A percentile compares a stretch with the other conserved stretches of the same genome.
phyloP scores from a whole-genome alignment of 2,329 filamentous ascomycete genomes.

The Cordyceps javanica region DNA sequence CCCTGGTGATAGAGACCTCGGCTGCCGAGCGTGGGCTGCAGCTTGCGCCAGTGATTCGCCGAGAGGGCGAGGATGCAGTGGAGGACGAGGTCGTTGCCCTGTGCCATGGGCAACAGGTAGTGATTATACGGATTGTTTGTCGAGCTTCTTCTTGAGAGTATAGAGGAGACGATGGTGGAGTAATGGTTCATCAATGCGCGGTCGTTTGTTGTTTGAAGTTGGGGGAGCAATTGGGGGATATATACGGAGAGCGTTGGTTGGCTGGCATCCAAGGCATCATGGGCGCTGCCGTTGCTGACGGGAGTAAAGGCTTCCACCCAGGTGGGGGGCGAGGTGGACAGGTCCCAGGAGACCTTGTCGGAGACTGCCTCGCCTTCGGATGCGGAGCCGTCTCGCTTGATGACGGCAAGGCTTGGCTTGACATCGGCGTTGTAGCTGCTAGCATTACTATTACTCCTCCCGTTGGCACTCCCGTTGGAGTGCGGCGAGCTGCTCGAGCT shows the following conservation, averaged over 20 bases:
- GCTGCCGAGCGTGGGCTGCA: conserved; percentile 25
- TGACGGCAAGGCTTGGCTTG: background rate
- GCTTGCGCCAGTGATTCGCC: conserved; percentile 29
- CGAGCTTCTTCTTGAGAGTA: conserved; percentile 26
- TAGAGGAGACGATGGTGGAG: conserved; percentile 26
- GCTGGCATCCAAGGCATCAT: conserved; percentile 17
- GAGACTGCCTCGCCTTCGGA: conserved; percentile 14
- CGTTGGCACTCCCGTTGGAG: conserved; percentile 15
- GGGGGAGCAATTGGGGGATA: conserved; percentile 24
- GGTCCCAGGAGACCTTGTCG: conserved; percentile 21
- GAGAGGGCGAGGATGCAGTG: conserved; percentile 28
- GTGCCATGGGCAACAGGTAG: conserved; percentile 27
- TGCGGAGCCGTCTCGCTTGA: conserved; percentile 2
- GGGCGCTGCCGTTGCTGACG: conserved; percentile 20
- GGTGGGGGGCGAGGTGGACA: conserved; percentile 16
- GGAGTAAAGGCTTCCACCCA: conserved; percentile 23
- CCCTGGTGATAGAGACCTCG: conserved; percentile 26
- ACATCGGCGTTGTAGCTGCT: conserved; percentile 11
- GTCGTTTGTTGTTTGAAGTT: conserved; percentile 24
- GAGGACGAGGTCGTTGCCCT: conserved; percentile 26
- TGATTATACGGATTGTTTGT: conserved; percentile 26
- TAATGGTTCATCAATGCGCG: conserved; percentile 30
- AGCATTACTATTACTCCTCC: conserved; percentile 16
- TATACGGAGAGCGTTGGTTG: conserved; percentile 22
- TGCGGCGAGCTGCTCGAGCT: conserved; percentile 6